Evolutionary conservation across 805 yeast species (phyloP), one percentile per base, ranked within the genome.

Genomic region (Cyberlindnera nakhonratchasimensis): DNA sequence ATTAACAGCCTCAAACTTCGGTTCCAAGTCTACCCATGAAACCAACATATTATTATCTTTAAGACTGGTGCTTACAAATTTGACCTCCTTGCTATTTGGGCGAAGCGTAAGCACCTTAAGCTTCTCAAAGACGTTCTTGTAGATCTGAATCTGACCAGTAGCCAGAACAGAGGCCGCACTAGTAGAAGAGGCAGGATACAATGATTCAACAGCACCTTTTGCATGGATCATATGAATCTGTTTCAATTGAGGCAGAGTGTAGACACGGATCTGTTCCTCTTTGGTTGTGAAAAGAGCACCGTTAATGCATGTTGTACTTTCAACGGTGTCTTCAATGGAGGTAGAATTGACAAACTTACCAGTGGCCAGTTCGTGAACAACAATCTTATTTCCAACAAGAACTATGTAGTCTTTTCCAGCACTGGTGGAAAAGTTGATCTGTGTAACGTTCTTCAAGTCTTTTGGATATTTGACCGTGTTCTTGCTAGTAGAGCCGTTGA

Each of bases 1-100:
- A 19, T 59, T 43, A 21, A 63, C 47, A 1, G 54, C 23, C 40
- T 59, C 57, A 40, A 69, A 66, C 39, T 58, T 62, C 28, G 72
- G 72, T 43, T 65, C 71, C 37, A 69, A 58, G 2, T 62, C 69
- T 41, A 59, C 50, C 69, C 70, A 67, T 13, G 71, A 62, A 4
- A 67, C 38, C 25, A 67, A 45, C 3, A 64, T 34, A 12, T 45
- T 45, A 9, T 47, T 38, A 9, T 48, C 45, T 2, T 40, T 34
- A 4, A 52, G 25, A 19, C 47, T 45, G 28, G 59, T 56, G 32
- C 59, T 61, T 6, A 58, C 45, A 16, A 63, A 56, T 23, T 55
- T 58, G 6, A 62, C 53, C 11, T 50, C 47, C 28, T 56, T 32
- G 13, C 56, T 58, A 24, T 51, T 54, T 18, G 65, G 53, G 19